Evolutionary conservation across 1,284 basidiomycete species (phyloP).

Genomic region (Rhodotorula sp.): DNA sequence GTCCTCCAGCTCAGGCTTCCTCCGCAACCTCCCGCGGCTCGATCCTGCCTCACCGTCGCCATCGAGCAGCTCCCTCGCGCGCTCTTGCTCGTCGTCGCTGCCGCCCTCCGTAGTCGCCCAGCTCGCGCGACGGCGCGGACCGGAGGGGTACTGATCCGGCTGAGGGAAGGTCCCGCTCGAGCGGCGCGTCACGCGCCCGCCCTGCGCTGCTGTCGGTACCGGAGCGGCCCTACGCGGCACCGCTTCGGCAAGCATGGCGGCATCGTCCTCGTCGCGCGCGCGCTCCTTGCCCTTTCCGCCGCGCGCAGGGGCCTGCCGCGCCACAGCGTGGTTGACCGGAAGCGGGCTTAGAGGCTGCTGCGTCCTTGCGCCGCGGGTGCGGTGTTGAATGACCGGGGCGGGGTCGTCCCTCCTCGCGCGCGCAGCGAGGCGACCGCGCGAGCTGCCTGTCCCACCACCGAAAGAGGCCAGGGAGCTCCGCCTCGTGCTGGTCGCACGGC

Average conservation of each 20-base stretch:
- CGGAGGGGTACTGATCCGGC: not conserved
- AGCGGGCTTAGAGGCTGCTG: slow-evolving; percentile 16
- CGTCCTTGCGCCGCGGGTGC: not conserved
- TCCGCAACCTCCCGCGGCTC: not conserved
- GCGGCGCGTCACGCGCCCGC: not conserved
- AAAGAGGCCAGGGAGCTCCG: not conserved
- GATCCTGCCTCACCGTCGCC: not conserved
- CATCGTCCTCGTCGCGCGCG: not conserved
- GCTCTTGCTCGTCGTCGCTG: not conserved
- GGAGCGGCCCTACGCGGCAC: not conserved
- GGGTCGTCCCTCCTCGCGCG: not conserved
- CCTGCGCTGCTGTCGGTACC: not conserved
- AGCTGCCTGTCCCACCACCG: not conserved
- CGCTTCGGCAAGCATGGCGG: not conserved
- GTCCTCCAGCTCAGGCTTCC: not conserved
- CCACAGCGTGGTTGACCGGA: slow-evolving; percentile 19
- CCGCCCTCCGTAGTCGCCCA: not conserved
- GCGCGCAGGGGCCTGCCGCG: not conserved
- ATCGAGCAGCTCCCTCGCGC: not conserved
- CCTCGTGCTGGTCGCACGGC: not conserved
- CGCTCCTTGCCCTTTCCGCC: slow-evolving; percentile 22
- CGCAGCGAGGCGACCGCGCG: not conserved
- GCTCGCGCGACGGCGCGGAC: not conserved
- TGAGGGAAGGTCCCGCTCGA: not conserved
- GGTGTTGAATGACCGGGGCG: slow-evolving; percentile 16